phyloP scores from a whole-genome alignment of 352 stramenopile species.

The Globisporangium middletonii region DNA sequence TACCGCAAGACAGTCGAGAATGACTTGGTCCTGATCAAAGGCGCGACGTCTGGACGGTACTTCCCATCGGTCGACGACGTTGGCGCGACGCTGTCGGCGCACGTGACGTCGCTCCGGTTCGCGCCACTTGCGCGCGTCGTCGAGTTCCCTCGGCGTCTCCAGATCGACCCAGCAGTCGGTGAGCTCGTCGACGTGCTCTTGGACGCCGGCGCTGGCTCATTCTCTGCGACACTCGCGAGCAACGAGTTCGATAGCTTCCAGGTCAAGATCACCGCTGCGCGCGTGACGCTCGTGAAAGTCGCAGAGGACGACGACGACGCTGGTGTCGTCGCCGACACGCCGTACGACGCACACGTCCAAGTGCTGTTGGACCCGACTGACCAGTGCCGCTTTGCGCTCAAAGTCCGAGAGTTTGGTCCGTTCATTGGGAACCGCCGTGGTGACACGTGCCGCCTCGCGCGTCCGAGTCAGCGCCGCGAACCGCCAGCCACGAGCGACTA shows the following conservation, averaged over 20 bases:
- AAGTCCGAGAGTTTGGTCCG: constrained; percentile 69
- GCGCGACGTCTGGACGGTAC: constrained; percentile 45
- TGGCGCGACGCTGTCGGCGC: constrained; percentile 40
- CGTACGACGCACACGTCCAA: constrained; percentile 60
- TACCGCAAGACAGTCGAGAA: constrained; percentile 50
- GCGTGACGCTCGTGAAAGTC: constrained; percentile 59
- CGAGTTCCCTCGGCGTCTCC: constrained; percentile 36
- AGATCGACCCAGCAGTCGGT: constrained; percentile 55
- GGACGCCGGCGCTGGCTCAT: constrained; percentile 59
- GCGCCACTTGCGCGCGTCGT: constrained; percentile 46
- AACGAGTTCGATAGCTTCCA: constrained; percentile 81
- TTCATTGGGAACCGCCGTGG: constrained; percentile 55
- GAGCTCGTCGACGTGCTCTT: constrained; percentile 70
- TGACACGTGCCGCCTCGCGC: constrained; percentile 61
- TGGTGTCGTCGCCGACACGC: constrained; percentile 43
- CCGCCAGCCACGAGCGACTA: constrained; percentile 12
- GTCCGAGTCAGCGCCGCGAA: background rate
- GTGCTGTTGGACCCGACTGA: constrained; percentile 64
- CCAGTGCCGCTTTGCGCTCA: constrained; percentile 63
- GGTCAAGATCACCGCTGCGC: constrained; percentile 56
- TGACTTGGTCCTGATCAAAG: constrained; percentile 66
- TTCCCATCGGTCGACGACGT: constrained; percentile 73
- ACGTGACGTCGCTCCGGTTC: constrained; percentile 66
- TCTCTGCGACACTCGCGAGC: constrained; percentile 73
- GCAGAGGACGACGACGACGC: constrained; percentile 65